Evolutionary conservation across 805 yeast genomes (phyloP), one percentile per base, ranked within the genome.

Genomic region (Groenewaldozyma tartarivorans): DNA sequence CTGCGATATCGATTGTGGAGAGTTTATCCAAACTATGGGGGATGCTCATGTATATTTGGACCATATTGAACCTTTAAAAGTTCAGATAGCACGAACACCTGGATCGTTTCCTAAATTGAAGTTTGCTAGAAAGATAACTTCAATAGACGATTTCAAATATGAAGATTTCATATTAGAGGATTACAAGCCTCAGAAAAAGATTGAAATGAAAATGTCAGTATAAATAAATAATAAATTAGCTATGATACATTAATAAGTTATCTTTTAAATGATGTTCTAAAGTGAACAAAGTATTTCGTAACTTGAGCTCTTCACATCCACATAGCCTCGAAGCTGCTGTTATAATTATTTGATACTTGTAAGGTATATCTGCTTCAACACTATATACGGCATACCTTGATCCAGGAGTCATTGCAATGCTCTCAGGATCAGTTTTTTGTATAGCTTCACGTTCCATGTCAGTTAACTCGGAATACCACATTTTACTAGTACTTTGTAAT

Each of bases 161-260:
- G 96, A 88, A 43, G 97, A 92, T 60, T 88, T 92, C 53, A 85
- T 79, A 53, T 77, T 92, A 36, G 64, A 65, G 2, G 84, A 75
- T 40, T 92, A 92, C 60, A 67, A 82, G 40, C 96, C 96, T 2
- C 79, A 85, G 55, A 73, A 76, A 2, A 78, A 77, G 46, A 90
- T 92, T 51, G 83, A 81, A 50, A 92, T 92, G 99, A 81, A 84
- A 52, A 92, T 92, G 98, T 87, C 96, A 58, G 98, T 92, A 21
- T 92, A 68, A 60, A 21, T 18, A 17, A 18, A n/a, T n/a, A n/a
- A n/a, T n/a, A n/a, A n/a, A n/a, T n/a, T n/a, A n/a, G n/a, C n/a
- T n/a, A n/a, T 16, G 11, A n/a, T n/a, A n/a, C n/a, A n/a, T 32
- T 16, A 16, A 5, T 27, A 6, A 9, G 31, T 37, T 36, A 29